Conservation (phyloP, 495 filamentous ascomycete genomes). For the Cercophora samala region DNA sequence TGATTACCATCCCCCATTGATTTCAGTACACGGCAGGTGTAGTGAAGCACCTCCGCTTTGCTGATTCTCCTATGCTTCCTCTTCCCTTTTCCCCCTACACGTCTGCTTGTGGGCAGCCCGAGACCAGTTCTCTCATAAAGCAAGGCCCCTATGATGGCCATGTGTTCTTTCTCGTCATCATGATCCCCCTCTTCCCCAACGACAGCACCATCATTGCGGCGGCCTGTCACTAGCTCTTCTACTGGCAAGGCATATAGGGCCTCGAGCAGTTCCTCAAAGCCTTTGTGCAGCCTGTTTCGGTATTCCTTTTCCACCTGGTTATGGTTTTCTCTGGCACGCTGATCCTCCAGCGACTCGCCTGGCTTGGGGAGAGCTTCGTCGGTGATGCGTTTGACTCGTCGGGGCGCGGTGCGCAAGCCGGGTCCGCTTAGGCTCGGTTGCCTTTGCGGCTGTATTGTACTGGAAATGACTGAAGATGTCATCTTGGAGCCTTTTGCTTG, state of each 20-base stretch:
- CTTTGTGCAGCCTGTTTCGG: slow-evolving; percentile 19
- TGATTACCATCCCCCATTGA: slow-evolving; percentile 8
- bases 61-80: slow-evolving; percentile 16
- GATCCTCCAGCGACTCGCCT: slow-evolving; percentile 19
- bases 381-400: slow-evolving; percentile 12
- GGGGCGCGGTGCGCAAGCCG: slow-evolving; percentile 18
- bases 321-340: slow-evolving; percentile 17
- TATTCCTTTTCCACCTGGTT: slow-evolving; percentile 23
- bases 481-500: not conserved
- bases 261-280: slow-evolving; percentile 20
- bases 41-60: slow-evolving; percentile 17
- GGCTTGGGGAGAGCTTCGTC: slow-evolving; percentile 8
- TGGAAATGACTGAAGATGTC: not conserved
- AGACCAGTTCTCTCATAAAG: not conserved
- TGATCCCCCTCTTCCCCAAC: not conserved
- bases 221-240: not conserved
- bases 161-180: not conserved
- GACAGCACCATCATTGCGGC: too few species aligned
- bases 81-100: not conserved
- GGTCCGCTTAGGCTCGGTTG: not conserved
- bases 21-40: slow-evolving; percentile 3
- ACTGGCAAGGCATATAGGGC: slow-evolving; percentile 5
- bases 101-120: not conserved
- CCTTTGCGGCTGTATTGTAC: not conserved
- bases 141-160: not conserved